These are phyloP conservation scores for Candida boleticola DNA, from an alignment of 805 yeast genomes.

Conservation along the genomic window DNA sequence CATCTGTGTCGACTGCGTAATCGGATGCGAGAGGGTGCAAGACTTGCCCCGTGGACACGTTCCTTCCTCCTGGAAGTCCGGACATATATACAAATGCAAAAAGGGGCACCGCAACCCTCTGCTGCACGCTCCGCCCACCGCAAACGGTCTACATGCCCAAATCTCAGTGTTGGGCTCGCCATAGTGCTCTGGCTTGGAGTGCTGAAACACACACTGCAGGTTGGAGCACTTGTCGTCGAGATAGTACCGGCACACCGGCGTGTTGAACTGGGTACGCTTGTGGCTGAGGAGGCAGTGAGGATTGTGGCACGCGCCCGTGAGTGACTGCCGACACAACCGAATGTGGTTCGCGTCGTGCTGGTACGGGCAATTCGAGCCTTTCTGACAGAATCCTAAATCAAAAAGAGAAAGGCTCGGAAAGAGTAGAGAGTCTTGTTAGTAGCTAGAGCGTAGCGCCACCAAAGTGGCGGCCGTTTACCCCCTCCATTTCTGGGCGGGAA, in stretches of 20 bases:
- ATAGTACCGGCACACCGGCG: constrained; percentile 37
- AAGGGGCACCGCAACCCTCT: constrained; percentile 57
- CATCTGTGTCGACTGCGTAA: constrained; percentile 28
- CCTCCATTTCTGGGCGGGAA: no score
- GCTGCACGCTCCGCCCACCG: constrained; percentile 67
- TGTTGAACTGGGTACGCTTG: constrained; percentile 54
- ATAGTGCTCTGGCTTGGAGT: constrained; percentile 48
- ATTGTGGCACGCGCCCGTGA: constrained; percentile 47
- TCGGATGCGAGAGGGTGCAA: constrained; percentile 54
- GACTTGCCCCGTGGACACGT: constrained; percentile 50
- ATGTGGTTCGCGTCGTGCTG: constrained; percentile 50
- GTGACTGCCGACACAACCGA: constrained; percentile 52
- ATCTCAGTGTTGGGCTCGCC: constrained; percentile 37
- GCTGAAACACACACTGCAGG: constrained; percentile 54
- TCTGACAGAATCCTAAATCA: constrained; percentile 49
- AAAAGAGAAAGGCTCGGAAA: constrained; percentile 19
- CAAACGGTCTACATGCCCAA: constrained; percentile 62
- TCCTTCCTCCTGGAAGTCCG: constrained; percentile 65
- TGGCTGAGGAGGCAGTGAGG: constrained; percentile 57
- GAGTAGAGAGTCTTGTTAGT: constrained; percentile 12
- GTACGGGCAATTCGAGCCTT: constrained; percentile 51
- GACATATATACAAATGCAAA: constrained; percentile 62
- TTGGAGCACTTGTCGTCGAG: constrained; percentile 27
- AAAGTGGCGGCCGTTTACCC: no score
- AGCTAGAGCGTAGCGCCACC: constrained; percentile 4